Percentiles rank a stretch among this genome's conserved stretches.
These are phyloP conservation scores for Pyrenophora graminea DNA, from an alignment of 2,329 filamentous ascomycete species.

Conservation along the genomic window DNA sequence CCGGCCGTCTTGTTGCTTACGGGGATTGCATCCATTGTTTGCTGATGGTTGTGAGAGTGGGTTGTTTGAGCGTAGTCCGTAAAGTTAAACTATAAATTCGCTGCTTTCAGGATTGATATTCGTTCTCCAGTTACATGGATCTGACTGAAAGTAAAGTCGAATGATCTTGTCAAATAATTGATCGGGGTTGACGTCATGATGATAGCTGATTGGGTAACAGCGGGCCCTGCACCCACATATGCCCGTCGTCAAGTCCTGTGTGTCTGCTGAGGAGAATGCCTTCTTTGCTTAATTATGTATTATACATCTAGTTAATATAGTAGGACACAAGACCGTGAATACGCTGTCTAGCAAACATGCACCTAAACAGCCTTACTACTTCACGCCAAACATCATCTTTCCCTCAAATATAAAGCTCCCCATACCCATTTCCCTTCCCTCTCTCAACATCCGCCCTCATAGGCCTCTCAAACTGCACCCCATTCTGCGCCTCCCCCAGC, in stretches of 20 bases:
- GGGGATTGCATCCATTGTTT: conserved; percentile 43
- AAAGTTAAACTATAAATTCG: background rate
- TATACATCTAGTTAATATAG: too few species aligned
- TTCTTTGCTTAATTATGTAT: too few species aligned
- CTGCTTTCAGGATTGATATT: background rate
- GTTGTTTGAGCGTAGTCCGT: background rate
- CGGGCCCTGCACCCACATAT: background rate
- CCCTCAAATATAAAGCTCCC: conserved; percentile 1
- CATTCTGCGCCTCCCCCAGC: background rate
- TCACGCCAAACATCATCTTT: background rate
- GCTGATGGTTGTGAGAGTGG: background rate
- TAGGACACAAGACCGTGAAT: too few species aligned
- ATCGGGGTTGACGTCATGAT: conserved; percentile 13
- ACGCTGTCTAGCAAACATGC: too few species aligned
- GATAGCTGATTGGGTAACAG: conserved; percentile 6
- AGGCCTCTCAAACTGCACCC: background rate
- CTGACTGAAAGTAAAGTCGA: background rate
- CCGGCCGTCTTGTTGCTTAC: conserved; percentile 53
- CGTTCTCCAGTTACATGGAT: background rate
- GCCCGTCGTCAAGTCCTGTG: too few species aligned
- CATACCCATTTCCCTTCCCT: conserved; percentile 9
- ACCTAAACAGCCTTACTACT: too few species aligned
- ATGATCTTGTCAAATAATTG: background rate
- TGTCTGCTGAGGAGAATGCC: too few species aligned
- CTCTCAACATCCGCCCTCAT: conserved; percentile 7